A percentile compares a stretch with the other conserved stretches of the same genome.
Evolutionary conservation across 192 early-diverging fungal genomes (phyloP).

Genomic region (Mycoemilia scoparia): DNA sequence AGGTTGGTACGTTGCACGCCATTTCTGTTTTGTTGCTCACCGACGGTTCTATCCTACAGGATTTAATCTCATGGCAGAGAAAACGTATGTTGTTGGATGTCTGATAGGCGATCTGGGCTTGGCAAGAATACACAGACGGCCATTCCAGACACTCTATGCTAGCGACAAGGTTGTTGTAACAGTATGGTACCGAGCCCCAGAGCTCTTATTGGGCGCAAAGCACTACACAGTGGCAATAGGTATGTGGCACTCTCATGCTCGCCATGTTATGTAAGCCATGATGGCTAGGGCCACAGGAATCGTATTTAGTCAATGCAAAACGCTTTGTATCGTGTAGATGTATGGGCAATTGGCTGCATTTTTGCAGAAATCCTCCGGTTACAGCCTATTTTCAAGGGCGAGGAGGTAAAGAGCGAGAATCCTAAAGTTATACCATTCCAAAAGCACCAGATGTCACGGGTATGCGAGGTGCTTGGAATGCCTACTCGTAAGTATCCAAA

Average conservation of each 20-base stretch:
- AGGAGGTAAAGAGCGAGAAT: conserved; percentile 70
- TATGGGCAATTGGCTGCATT: conserved; percentile 91
- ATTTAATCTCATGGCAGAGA: neutral
- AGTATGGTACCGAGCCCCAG: conserved; percentile 92
- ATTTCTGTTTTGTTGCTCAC: conserved; percentile 8
- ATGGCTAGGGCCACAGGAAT: conserved; percentile 17
- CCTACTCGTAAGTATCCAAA: conserved; percentile 42
- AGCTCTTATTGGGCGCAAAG: conserved; percentile 71
- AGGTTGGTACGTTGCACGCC: too few relatives aligned
- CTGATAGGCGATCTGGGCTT: conserved; percentile 91
- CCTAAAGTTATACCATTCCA: conserved; percentile 74
- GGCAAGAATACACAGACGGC: conserved; percentile 58
- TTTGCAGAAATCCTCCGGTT: conserved; percentile 76
- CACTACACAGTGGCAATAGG: conserved; percentile 78
- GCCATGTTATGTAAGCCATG: neutral
- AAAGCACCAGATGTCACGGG: conserved; percentile 65
- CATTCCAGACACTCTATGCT: conserved; percentile 59
- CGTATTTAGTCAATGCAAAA: conserved; percentile 10
- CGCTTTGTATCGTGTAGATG: too few relatives aligned
- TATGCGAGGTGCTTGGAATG: conserved; percentile 73
- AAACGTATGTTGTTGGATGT: conserved; percentile 6
- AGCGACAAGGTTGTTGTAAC: conserved; percentile 83
- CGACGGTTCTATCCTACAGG: too few relatives aligned
- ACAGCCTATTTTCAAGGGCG: conserved; percentile 80
- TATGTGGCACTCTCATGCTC: too few relatives aligned